Percentiles rank a stretch among this genome's conserved stretches.
Evolutionary conservation across 768 basidiomycete species (phyloP).

Genomic region (Lentinula guzmanii): DNA sequence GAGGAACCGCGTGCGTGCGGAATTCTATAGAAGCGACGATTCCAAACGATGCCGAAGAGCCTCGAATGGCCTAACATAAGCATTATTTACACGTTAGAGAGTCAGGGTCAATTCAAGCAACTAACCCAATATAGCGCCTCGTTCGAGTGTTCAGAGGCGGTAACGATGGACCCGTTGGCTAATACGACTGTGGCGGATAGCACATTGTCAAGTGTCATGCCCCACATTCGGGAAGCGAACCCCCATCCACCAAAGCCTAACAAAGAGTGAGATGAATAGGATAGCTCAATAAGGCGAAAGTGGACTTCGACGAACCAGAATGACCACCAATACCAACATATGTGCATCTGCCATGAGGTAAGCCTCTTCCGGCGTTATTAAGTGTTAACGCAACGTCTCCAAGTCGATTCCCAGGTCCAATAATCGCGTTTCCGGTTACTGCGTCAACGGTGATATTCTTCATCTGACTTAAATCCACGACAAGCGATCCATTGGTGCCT

Average conservation of each 20-base stretch:
- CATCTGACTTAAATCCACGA: constrained; percentile 35
- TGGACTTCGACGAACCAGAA: constrained; percentile 18
- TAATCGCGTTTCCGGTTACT: constrained; percentile 22
- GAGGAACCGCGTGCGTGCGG: constrained; percentile 4
- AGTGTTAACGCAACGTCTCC: constrained; percentile 31
- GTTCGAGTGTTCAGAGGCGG: constrained; percentile 13
- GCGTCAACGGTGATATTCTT: constrained; percentile 26
- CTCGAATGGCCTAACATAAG: constrained; percentile 5
- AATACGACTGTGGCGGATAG: constrained; percentile 19
- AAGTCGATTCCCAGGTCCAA: constrained; percentile 31
- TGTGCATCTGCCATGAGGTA: constrained; percentile 39
- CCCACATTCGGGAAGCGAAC: constrained; percentile 22
- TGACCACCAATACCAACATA: constrained; percentile 44
- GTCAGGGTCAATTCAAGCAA: background rate
- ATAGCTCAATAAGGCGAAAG: background rate
- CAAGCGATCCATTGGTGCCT: constrained; percentile 32
- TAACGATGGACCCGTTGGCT: constrained; percentile 19
- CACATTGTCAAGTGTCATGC: constrained; percentile 21
- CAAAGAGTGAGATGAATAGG: background rate
- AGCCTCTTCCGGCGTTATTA: constrained; percentile 25
- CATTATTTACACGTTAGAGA: background rate
- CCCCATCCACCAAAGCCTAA: constrained; percentile 20
- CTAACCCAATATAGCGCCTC: constrained; percentile 23
- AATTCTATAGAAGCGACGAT: constrained; percentile 9
- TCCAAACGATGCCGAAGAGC: constrained; percentile 11